Evolutionary conservation across 2,329 filamentous ascomycete species (phyloP), one percentile per base, ranked within the genome.

Genomic region (Teratosphaeria gauchensis): DNA sequence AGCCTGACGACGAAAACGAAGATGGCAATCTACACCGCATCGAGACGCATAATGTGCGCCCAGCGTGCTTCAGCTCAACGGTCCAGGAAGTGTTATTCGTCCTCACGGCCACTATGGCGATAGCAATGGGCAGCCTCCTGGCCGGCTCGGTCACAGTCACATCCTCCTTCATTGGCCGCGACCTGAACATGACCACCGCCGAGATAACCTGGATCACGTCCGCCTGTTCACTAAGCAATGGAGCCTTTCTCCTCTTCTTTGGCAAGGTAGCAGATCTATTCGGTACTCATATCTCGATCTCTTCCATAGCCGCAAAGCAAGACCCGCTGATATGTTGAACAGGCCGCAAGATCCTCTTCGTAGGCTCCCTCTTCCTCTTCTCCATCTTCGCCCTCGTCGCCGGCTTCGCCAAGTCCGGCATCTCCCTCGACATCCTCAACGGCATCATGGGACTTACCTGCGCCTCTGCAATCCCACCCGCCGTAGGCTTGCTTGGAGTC

Each of bases 181-280:
- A 86, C 61, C 70, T 88, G 57, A 67, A 76, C 53, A 88, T 88
- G 84, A 82, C 79, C 2, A 82, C 81, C 53, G 82, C 84, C 1
- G 78, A 89, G 65, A 81, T 88, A 28, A 85, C 84, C 0, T 88
- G 85, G 85, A 84, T 88, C 61, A 79, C 78, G 53, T 84, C 84
- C 7, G 79, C 84, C n/a, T 77, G 81, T 46, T 81, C 82, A 74
- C 76, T 89, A 16, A 82, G 81, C 1, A 82, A 82, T 38, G 85
- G 85, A 6, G 79, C 85, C 0, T 83, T 88, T 64, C 78, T 89
- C 62, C 77, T 89, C 8, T 81, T 84, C 64, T 85, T 88, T 60
- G 85, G 84, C 46, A 82, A 82, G 63, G 73, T 87, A 6, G 84
- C 85, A 1, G 85, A 88, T 66, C 74, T 87, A 52, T 83, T 88